Base-by-base conservation (phyloP, 768 basidiomycete species). In the Auriscalpium microsporum region DNA sequence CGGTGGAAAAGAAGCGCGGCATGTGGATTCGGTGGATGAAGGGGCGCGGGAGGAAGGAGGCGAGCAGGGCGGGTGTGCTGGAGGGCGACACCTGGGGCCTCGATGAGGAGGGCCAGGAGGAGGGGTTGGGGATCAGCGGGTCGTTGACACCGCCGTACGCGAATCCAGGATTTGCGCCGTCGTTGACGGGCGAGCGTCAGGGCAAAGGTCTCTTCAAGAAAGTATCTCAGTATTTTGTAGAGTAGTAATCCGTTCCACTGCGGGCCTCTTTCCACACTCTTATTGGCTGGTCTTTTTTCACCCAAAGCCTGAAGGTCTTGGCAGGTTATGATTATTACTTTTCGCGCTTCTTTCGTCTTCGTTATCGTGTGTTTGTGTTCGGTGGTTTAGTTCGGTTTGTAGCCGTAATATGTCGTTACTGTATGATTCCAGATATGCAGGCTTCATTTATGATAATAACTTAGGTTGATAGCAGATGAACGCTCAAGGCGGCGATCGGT, bases 211-310 rank as follows among this genome's bases (percentile, higher is more conserved):
- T 61, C 21, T 33, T 61, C 33, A 59, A 49, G 52, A 61, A 61
- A 35, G 60, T 61, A 8, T 61, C 60, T 14, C 60, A 58, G 45
- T 61, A 61, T 35, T 61, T 61, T 54, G 58, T 35, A 16, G 60
- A 61, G 36, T 28, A 61, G 36, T 28, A 4, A 28, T 4, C 28
- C 28, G 28, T 28, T 28, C 5, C 28, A 28, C 28, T 28, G 28
- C 7, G 28, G 28, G 5, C 28, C 28, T 28, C 28, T 28, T 4
- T 28, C 7, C 28, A 28, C 28, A 28, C 28, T 28, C 28, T 28
- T 28, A 3, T 28, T 28, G 28, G 28, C 28, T 28, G 23, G 28
- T 28, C 28, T 28, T 28, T 28, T 28, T 28, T 28, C 28, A 7
- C 28, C 28, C 28, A 28, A 28, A 28, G 28, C 28, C 28, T 28